Base-by-base conservation (phyloP, 805 yeast genomes). In the Kockiozyma suomiensis region DNA sequence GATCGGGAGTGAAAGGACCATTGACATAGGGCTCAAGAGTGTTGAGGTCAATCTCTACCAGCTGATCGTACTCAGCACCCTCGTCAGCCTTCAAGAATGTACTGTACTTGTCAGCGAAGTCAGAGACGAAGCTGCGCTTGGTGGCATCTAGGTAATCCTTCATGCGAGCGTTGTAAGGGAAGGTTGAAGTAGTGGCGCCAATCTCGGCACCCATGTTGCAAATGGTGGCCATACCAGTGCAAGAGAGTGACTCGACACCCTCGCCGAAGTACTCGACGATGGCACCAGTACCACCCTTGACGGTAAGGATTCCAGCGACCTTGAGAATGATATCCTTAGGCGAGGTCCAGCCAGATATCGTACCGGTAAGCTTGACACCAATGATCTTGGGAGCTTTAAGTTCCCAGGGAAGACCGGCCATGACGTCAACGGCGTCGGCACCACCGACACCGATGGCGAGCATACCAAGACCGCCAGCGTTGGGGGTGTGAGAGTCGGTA, bases 191-290 rank as follows among this genome's bases (percentile, higher is more conserved):
- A 40, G 99, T 94, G 46, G 99, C 99, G 76, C 99, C 99, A 60
- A 94, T 91, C 79, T 94, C 99, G 56, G 99, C 99, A 74, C 99
- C 99, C 99, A 94, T 94, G 78, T 94, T 94, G 83, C 98, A 93
- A 75, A 94, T 93, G 62, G 99, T 94, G 64, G 96, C 99, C 99
- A 94, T 94, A 79, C 99, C 99, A 37, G 99, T 94, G 80, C 97
- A 90, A 25, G 96, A 87, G 70, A 94, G 83, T 56, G 87, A 79
- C 64, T 86, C 80, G 48, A 91, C 96, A 79, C 99, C 99, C 56
- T 86, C 90, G 73, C 99, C 99, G 72, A 90, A 93, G 79, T 94
- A 94, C 79, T 94, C 99, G 54, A 94, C 92, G 71, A 94, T 91
- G 75, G 81, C 85, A 66, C 98, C 98, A 56, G 99, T 94, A 76